Percentiles rank a stretch among this genome's conserved stretches.
These are phyloP conservation scores for Microdochium nivale DNA, from an alignment of 2,329 filamentous ascomycete species.

Conservation along the genomic window DNA sequence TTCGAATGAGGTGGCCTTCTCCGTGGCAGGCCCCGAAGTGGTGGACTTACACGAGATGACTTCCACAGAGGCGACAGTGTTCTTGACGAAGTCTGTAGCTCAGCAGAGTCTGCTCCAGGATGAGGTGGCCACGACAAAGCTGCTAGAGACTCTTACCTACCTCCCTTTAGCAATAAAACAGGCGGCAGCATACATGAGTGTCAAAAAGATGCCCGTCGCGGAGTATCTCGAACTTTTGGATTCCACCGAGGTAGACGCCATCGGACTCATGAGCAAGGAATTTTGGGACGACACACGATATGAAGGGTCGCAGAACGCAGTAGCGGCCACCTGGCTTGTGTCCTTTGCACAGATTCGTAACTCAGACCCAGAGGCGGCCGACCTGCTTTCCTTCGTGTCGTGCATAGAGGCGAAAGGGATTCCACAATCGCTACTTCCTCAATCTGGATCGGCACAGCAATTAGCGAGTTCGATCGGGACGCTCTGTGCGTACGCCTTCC, in stretches of 20 bases:
- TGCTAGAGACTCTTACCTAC: conserved; percentile 23
- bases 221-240: conserved; percentile 25
- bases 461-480: conserved; percentile 19
- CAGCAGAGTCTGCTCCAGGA: conserved; percentile 7
- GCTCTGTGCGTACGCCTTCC: conserved; percentile 22
- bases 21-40: conserved; percentile 14
- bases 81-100: conserved; percentile 16
- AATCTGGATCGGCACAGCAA: conserved; percentile 2
- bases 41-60: conserved; percentile 21
- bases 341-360: conserved; percentile 29
- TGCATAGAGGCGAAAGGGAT: conserved; percentile 30
- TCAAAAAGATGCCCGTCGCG: conserved; percentile 10
- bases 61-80: conserved; percentile 13
- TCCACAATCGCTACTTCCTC: conserved; percentile 23
- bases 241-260: conserved; percentile 18
- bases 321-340: conserved; percentile 28
- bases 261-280: conserved; percentile 22
- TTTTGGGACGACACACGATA: conserved; percentile 25
- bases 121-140: conserved; percentile 6
- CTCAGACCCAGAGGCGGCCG: conserved; percentile 18
- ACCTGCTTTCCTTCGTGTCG: conserved; percentile 27
- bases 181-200: conserved; percentile 29
- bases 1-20: conserved; percentile 18
- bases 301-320: conserved; percentile 18
- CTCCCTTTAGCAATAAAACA: conserved; percentile 31